Evolutionary conservation across 371 early-diverging fungal genomes (phyloP).

Genomic region (Nosema muscidifuracis): DNA sequence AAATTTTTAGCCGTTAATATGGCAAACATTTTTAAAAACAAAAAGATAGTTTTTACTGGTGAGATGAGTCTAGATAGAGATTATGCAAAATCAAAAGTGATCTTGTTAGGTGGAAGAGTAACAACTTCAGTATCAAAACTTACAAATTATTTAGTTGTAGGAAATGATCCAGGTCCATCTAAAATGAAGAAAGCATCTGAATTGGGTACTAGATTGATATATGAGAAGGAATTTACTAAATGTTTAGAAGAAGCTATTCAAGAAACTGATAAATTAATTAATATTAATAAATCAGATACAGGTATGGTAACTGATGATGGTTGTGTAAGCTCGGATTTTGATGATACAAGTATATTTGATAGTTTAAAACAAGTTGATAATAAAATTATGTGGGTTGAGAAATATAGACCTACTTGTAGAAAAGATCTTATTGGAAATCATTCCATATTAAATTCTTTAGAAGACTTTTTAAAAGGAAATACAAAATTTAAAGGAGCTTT

Average conservation of each 20-base stretch:
- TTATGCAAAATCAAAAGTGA: constrained; percentile 47
- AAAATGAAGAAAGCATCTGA: constrained; percentile 77
- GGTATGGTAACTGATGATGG: background rate
- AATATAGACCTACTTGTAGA: constrained; percentile 75
- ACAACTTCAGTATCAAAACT: constrained; percentile 74
- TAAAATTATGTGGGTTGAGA: constrained; percentile 75
- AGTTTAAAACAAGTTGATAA: background rate
- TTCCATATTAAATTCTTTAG: constrained; percentile 66
- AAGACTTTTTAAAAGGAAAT: constrained; percentile 68
- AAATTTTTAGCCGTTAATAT: background rate
- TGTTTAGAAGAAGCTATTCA: constrained; percentile 64
- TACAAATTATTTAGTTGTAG: constrained; percentile 81
- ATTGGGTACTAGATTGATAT: constrained; percentile 68
- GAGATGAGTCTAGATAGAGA: constrained; percentile 50
- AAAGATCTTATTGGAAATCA: constrained; percentile 86
- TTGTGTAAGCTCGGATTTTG: background rate
- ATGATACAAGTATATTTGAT: constrained; percentile 29
- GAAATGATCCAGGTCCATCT: constrained; percentile 75
- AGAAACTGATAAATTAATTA: background rate
- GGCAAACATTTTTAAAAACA: constrained; percentile 21
- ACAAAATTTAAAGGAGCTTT: constrained; percentile 68
- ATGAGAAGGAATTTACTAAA: constrained; percentile 78
- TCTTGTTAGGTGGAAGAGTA: constrained; percentile 67
- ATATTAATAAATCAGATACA: background rate
- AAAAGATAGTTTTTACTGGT: constrained; percentile 59